Evolutionary conservation across 2,329 filamentous ascomycete genomes (phyloP), one percentile per base, ranked within the genome.

Genomic region (Biscogniauxia marginata): DNA sequence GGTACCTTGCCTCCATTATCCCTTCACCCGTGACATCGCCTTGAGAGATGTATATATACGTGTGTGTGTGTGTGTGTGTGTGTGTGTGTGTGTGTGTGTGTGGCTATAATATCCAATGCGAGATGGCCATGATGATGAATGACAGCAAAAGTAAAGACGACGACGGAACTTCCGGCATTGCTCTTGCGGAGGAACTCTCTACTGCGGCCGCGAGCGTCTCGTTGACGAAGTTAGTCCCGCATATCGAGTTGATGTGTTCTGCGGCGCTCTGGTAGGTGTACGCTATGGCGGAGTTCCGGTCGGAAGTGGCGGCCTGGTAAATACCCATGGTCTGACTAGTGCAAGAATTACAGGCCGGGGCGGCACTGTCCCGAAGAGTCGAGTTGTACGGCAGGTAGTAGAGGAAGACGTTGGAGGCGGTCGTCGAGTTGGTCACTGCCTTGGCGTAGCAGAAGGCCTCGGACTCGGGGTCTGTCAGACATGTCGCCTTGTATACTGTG

Each of bases 321-420:
- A 96, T 83, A 22, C 80, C 80, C 91, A 98, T 96, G 4, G 90
- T 93, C 58, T 90, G 79, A 67, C 87, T 80, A 46, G 95, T 79
- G 71, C 95, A 98, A 44, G 76, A 75, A 64, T 84, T 87, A 76
- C 95, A 99, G 1, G 82, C 84, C 0, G 92, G 90, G n/a, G 80
- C 78, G 22, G 86, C 84, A 20, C 82, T 82, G 13, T 77, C 79
- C 0, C 90, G 90, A 11, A 97, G 76, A 0, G 79, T 73, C 44
- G 86, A 81, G 57, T 95, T 95, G 54, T 96, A 81, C 0, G 93
- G 90, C 3, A 98, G 78, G 67, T 89, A 93, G 75, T 97, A 99
- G 34, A 95, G 81, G 68, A 93, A 93, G 30, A 85, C 82, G 70
- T 95, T 88, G 25, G 85, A 84, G 0, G 89, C 79, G 7, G 84